Percentiles rank a stretch among this genome's conserved stretches.
Evolutionary conservation across 2,329 filamentous ascomycete species (phyloP).

Genomic region (Fusarium fujikuroi): DNA sequence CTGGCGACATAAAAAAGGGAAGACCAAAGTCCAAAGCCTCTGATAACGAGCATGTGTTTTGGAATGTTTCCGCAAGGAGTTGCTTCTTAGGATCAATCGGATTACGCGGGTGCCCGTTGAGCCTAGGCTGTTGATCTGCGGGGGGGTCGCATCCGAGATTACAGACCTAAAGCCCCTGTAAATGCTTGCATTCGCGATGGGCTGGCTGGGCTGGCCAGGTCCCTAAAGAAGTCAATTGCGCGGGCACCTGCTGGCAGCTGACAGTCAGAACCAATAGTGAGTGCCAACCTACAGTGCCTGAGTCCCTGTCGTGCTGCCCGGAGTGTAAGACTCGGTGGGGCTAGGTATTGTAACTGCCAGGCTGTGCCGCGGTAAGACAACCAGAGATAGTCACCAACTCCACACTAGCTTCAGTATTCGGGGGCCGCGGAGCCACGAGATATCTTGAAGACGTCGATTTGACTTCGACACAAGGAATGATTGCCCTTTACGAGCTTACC

Average conservation of each 20-base stretch:
- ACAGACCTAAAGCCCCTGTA: conserved; percentile 12
- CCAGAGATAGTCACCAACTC: background rate
- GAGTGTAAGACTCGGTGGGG: background rate
- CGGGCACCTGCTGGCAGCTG: conserved; percentile 3
- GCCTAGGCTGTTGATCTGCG: conserved; percentile 27
- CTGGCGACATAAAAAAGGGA: background rate
- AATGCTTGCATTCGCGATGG: background rate
- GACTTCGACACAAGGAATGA: background rate
- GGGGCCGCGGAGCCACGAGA: background rate
- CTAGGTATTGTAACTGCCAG: background rate
- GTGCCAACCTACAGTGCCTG: background rate
- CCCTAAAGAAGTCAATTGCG: background rate
- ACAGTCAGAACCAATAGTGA: background rate
- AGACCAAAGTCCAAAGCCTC: background rate
- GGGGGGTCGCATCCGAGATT: conserved; percentile 39
- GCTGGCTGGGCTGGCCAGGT: background rate
- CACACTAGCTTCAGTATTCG: conserved; percentile 1
- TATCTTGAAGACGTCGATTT: background rate
- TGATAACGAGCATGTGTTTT: conserved; percentile 4
- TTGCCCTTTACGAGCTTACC: conserved; percentile 4
- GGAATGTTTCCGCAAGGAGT: background rate
- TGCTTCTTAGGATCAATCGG: conserved; percentile 12
- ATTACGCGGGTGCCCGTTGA: conserved; percentile 22
- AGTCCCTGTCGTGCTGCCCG: background rate
- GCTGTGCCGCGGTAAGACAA: background rate